phyloP scores from a whole-genome alignment of 805 yeast genomes.

The Kazachstania kunashirensis region DNA sequence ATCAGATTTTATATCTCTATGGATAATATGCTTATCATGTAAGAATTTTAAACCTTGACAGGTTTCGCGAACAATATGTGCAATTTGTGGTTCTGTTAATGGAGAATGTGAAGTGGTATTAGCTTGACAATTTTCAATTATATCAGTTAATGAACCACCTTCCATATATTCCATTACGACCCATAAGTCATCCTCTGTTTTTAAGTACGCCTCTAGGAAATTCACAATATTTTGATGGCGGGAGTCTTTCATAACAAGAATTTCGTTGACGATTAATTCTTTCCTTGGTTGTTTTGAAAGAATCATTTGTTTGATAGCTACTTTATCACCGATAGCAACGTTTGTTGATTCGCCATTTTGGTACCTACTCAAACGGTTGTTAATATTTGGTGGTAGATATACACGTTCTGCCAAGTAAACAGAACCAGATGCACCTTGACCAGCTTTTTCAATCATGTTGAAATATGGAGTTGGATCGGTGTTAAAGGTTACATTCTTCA shows the following conservation, averaged over 20 bases:
- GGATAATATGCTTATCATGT: slow-evolving; percentile 88
- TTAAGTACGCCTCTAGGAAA: slow-evolving; percentile 79
- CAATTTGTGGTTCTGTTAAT: slow-evolving; percentile 78
- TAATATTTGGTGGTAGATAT: slow-evolving; percentile 28
- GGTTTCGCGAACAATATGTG: slow-evolving; percentile 84
- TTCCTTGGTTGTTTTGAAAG: slow-evolving; percentile 84
- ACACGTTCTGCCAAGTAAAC: slow-evolving; percentile 76
- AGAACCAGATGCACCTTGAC: slow-evolving; percentile 97
- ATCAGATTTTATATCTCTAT: slow-evolving; percentile 94
- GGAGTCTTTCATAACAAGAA: slow-evolving; percentile 91
- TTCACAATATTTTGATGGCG: slow-evolving; percentile 93
- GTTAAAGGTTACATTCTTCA: slow-evolving; percentile 71
- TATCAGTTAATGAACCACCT: slow-evolving; percentile 95
- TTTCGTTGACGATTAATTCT: slow-evolving; percentile 91
- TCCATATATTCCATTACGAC: slow-evolving; percentile 99
- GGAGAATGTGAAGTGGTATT: slow-evolving; percentile 27
- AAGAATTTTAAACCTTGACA: slow-evolving; percentile 83
- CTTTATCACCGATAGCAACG: slow-evolving; percentile 45
- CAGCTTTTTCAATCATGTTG: slow-evolving; percentile 73
- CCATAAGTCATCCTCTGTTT: slow-evolving; percentile 79
- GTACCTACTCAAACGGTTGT: slow-evolving; percentile 8
- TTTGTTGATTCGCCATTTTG: slow-evolving; percentile 12
- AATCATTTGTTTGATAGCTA: slow-evolving; percentile 96
- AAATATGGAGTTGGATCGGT: slow-evolving; percentile 80
- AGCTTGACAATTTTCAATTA: slow-evolving; percentile 77